Evolutionary conservation across 495 filamentous ascomycete genomes (phyloP), one percentile per base, ranked within the genome.

Genomic region (Penicillium subrubescens): DNA sequence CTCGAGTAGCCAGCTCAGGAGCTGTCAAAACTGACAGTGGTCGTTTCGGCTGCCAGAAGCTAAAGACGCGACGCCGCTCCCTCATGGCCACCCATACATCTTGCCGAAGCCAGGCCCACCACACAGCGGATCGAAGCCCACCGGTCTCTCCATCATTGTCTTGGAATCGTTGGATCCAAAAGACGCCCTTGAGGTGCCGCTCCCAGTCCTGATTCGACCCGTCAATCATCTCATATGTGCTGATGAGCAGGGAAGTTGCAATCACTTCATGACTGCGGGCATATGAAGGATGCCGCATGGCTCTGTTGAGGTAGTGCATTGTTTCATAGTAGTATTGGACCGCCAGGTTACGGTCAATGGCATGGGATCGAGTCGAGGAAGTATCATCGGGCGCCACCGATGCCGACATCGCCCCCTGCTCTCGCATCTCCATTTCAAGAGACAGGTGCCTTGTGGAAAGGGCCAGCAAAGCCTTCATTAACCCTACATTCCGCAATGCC

Each of bases 381-480:
- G 43, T 2, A 17, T 19, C 7, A 2, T 23, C 19, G 19, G 5
- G 43, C n/a, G 21, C 19, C 12, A 0, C 8, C 17, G 19, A 23
- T 10, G 19, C 23, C 19, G 19, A 46, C 3, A 7, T 12, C 19
- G 19, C 10, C 4, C 2, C 19, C 43, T 23, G 8, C 8, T 23
- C 43, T 10, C 43, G 43, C 1, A 5, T 11, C 14, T 39, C 37
- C 37, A 39, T 14, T 46, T 46, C 43, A 46, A 37, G 67, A 56
- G 70, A 69, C 11, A 69, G 44, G 44, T 73, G 70, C 8, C 70
- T 60, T 10, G 71, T 63, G 1, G 73, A 70, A 1, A 73, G 57
- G 1, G 73, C 73, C 15, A 75, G 59, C 3, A 73, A 41, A 3
- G 73, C 73, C 52, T 68, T 71, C 71, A 75, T 72, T 14, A 75